Base-by-base conservation (phyloP, 2,329 filamentous ascomycete genomes). In the Trichoderma atroviride region DNA sequence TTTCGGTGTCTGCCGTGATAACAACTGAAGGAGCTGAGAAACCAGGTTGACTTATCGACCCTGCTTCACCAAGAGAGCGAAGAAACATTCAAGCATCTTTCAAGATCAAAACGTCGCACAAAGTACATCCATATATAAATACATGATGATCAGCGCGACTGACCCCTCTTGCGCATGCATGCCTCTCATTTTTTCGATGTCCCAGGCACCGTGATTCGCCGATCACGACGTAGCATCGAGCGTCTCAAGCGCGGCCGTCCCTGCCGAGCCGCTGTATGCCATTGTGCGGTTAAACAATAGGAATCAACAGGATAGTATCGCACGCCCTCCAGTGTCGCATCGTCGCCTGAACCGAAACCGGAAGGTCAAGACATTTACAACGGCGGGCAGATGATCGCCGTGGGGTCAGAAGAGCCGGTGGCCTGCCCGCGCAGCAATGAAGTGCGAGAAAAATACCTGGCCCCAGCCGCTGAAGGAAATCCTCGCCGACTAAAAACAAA, bases 271-370 rank as follows among this genome's bases (percentile, higher is more conserved):
- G 22, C 47, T 40, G 33, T 40, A 27, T 33, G 14, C 29, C 55
- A 24, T 59, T 16, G 40, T 37, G 22, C 64, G 64, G 64, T 52
- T 67, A 67, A 58, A 67, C 29, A 33, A 29, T 31, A 59, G 50
- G 9, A 33, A 50, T 27, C 43, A n/a, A 55, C 5, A 50, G 33
- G 3, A 35, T 13, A 13, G 33, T 35, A 35, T 35, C 4, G 13
- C 33, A 5, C 33, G 3, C 33, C 11, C 33, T 33, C 31, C n/a
- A 29, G 7, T 22, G 65, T 61, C 27, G 33, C 64, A 67, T 63
- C 35, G 16, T 24, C 35, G 57, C 33, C 33, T 10, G 22, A 27
- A 43, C 50, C 47, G 4, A 63, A 63, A 53, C 29, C 29, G 55
- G 55, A 67, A 67, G 64, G 64, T 67, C 27, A 52, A 52, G 9